Evolutionary conservation across 257 asterid genomes (phyloP).

Genomic region (Thymus mandschuricus): DNA sequence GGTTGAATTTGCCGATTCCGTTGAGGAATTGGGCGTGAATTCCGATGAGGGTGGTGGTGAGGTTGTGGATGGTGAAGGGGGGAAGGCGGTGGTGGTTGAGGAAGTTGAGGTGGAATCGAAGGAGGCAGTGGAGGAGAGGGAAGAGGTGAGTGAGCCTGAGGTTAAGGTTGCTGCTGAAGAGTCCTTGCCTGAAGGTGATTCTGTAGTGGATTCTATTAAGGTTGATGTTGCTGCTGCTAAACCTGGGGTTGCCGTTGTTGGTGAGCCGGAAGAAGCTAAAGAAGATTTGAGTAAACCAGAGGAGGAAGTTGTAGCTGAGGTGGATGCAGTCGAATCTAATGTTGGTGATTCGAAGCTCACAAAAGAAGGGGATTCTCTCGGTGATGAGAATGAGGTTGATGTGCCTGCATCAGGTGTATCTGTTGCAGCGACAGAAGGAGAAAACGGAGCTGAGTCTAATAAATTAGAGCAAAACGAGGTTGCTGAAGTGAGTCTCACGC

Average conservation of each 20-base stretch:
- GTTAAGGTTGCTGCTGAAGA: slow-evolving; percentile 37
- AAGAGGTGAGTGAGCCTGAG: slow-evolving; percentile 27
- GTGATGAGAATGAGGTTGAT: slow-evolving; percentile 35
- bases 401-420: slow-evolving; percentile 36
- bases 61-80: slow-evolving; percentile 27
- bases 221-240: slow-evolving; percentile 44
- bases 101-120: slow-evolving; percentile 21
- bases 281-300: slow-evolving; percentile 6
- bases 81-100: slow-evolving; percentile 18
- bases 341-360: slow-evolving; percentile 29
- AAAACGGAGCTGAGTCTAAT: slow-evolving; percentile 14
- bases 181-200: slow-evolving; percentile 45
- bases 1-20: slow-evolving; percentile 22
- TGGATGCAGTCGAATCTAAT: slow-evolving; percentile 24
- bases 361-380: slow-evolving; percentile 46
- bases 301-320: slow-evolving; percentile 25
- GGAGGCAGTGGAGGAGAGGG: slow-evolving; percentile 15
- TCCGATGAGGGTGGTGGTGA: slow-evolving; percentile 25
- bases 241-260: slow-evolving; percentile 51
- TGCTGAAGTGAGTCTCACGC: slow-evolving; percentile 30
- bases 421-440: slow-evolving; percentile 35
- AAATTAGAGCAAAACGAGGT: slow-evolving; percentile 24
- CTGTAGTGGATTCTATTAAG: slow-evolving; percentile 46
- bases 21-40: slow-evolving; percentile 32
- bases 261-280: slow-evolving; percentile 31